Percentiles rank a stretch among this genome's conserved stretches.
These are phyloP conservation scores for Ramularia collo-cygni DNA, from an alignment of 2,329 filamentous ascomycete species.

Conservation along the genomic window DNA sequence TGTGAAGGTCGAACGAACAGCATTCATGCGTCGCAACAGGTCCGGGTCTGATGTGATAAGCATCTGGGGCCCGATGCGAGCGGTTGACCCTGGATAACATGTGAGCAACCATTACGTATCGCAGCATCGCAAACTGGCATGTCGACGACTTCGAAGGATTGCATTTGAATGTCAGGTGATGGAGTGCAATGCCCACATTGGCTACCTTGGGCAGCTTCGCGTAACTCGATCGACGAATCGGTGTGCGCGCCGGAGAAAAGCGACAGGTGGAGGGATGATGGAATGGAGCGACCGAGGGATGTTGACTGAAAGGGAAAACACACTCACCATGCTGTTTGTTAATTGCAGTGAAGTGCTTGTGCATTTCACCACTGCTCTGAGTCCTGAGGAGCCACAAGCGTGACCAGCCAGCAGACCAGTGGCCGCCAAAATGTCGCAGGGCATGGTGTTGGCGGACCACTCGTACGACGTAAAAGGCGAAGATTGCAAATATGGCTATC, in stretches of 20 bases:
- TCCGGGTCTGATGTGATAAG: constrained; percentile 34
- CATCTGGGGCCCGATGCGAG: constrained; percentile 31
- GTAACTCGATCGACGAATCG: constrained; percentile 10
- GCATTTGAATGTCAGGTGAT: too few relatives aligned
- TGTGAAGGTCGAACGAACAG: constrained; percentile 32
- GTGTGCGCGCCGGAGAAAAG: background rate
- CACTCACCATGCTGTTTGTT: constrained; percentile 33
- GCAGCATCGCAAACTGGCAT: too few relatives aligned
- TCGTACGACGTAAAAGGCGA: constrained; percentile 20
- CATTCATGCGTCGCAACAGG: constrained; percentile 33
- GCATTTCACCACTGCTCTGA: constrained; percentile 33
- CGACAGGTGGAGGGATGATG: too few relatives aligned
- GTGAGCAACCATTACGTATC: constrained; percentile 9
- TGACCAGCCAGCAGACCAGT: constrained; percentile 33
- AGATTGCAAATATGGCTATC: constrained; percentile 19
- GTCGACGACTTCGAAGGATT: background rate
- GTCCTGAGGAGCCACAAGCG: constrained; percentile 34
- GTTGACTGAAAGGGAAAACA: too few relatives aligned
- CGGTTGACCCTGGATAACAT: constrained; percentile 30
- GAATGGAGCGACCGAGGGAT: too few relatives aligned
- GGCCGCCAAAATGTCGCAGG: constrained; percentile 32
- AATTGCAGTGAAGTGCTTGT: constrained; percentile 32
- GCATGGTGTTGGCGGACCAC: constrained; percentile 27
- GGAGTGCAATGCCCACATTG: too few relatives aligned
- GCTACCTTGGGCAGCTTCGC: constrained; percentile 1